Base-by-base conservation (phyloP, 140 eudicot species). In the Oenanthe javanica region DNA sequence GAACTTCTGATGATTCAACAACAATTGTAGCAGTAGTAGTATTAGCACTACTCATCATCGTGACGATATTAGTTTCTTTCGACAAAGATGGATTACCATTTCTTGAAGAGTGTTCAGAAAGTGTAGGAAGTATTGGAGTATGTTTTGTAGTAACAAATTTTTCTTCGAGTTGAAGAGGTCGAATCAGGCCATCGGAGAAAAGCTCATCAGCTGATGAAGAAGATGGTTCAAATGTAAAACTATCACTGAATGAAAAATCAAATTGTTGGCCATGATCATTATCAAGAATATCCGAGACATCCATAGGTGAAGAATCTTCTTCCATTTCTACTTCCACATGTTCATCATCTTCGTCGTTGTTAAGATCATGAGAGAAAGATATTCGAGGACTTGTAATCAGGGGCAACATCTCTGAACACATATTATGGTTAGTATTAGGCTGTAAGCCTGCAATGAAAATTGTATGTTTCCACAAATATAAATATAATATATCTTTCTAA, bases 181-280 rank as follows among this genome's bases (percentile, higher is more conserved):
- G 84, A 67, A 88, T 88, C 38, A 77, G 79, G 80, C 91, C 91
- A 36, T 80, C 79, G 5, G 84, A 81, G 72, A 88, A 88, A 36
- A 88, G 91, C 18, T 88, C 91, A 7, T 83, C 91, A 4, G 91
- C 91, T 1, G 87, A 67, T 67, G 73, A 71, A 14, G 76, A 80
- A 52, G 82, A 76, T 18, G 79, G 27, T 79, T 84, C 84, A 21
- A 19, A 55, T 74, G 72, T 77, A 27, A 59, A 69, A 15, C 12
- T 42, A 63, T 73, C 55, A 11, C 81, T 79, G 23, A 64, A 72
- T 66, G 86, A 79, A 77, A 88, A 88, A 55, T 88, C 80, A 36
- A 86, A 86, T 25, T 66, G 80, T 16, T 46, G 80, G 73, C 45
- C 49, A 4, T 70, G 76, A 31, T 67, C 73, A 67, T 67, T 31